These are phyloP conservation scores for Diaporthe citri DNA, from an alignment of 2,329 filamentous ascomycete genomes.

Conservation along the genomic window DNA sequence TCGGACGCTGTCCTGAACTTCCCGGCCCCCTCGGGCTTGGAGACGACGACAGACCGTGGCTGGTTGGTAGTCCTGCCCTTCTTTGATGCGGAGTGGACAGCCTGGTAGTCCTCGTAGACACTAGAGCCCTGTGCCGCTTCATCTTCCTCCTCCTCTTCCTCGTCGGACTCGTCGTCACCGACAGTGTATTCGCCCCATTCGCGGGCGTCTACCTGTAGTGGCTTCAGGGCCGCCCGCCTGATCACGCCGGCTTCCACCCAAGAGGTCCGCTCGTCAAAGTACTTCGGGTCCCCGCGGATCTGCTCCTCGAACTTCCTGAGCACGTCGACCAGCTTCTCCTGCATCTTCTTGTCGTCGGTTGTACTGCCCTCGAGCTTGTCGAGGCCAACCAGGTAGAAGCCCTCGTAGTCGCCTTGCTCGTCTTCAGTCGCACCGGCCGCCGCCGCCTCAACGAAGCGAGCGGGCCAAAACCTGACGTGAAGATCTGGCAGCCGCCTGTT, in stretches of 20 bases:
- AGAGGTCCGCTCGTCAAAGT: constrained; percentile 62
- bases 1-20: constrained; percentile 70
- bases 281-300: constrained; percentile 59
- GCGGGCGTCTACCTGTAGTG: constrained; percentile 59
- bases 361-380: constrained; percentile 48
- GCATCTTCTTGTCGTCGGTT: constrained; percentile 55
- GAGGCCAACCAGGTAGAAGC: constrained; percentile 73
- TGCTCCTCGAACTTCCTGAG: constrained; percentile 63
- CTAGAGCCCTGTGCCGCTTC: constrained; percentile 37
- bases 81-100: constrained; percentile 30
- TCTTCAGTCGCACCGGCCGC: constrained; percentile 46
- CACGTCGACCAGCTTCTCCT: constrained; percentile 58
- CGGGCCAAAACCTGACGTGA: constrained; percentile 72
- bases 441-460: constrained; percentile 62
- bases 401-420: constrained; percentile 63
- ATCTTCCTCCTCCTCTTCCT: constrained; percentile 57
- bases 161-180: constrained; percentile 55
- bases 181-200: constrained; percentile 63
- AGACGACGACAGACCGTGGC: constrained; percentile 36
- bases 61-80: constrained; percentile 42
- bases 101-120: constrained; percentile 33
- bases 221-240: constrained; percentile 53
- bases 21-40: constrained; percentile 50
- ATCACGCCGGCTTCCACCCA: constrained; percentile 62
- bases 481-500: constrained; percentile 64